Percentiles rank a stretch among this genome's conserved stretches.
phyloP scores from a whole-genome alignment of 2,329 filamentous ascomycete species.

The Septoria petroselini region DNA sequence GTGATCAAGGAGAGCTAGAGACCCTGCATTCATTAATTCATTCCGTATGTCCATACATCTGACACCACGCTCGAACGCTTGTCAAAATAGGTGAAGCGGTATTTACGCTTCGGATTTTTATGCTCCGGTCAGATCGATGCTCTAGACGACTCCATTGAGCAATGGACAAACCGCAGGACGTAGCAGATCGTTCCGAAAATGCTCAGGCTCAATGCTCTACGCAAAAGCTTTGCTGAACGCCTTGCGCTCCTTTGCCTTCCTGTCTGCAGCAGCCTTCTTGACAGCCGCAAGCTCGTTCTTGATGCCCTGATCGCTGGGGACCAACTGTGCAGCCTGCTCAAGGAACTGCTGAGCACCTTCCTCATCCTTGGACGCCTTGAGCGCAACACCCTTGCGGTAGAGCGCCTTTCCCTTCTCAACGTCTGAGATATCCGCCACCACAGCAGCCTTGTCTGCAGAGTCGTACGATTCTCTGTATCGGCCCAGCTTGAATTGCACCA shows the following conservation, averaged over 20 bases:
- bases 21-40: no score
- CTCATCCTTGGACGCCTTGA: slow-evolving; percentile 75
- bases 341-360: slow-evolving; percentile 61
- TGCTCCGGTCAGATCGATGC: no score
- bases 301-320: slow-evolving; percentile 71
- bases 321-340: slow-evolving; percentile 44
- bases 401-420: slow-evolving; percentile 84
- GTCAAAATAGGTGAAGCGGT: no score
- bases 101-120: no score
- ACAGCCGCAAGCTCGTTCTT: slow-evolving; percentile 70
- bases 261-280: slow-evolving; percentile 70
- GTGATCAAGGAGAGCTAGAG: no score
- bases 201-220: not conserved
- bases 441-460: slow-evolving; percentile 70
- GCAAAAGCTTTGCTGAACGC: slow-evolving; percentile 89
- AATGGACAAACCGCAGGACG: no score
- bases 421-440: slow-evolving; percentile 61
- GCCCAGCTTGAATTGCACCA: slow-evolving; percentile 78
- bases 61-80: no score
- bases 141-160: no score
- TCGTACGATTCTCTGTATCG: slow-evolving; percentile 67
- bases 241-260: slow-evolving; percentile 84
- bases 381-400: slow-evolving; percentile 77
- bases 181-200: no score
- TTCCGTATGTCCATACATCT: no score